Conservation (phyloP, 768 basidiomycete species). For the Kwoniella newhampshirensis region DNA sequence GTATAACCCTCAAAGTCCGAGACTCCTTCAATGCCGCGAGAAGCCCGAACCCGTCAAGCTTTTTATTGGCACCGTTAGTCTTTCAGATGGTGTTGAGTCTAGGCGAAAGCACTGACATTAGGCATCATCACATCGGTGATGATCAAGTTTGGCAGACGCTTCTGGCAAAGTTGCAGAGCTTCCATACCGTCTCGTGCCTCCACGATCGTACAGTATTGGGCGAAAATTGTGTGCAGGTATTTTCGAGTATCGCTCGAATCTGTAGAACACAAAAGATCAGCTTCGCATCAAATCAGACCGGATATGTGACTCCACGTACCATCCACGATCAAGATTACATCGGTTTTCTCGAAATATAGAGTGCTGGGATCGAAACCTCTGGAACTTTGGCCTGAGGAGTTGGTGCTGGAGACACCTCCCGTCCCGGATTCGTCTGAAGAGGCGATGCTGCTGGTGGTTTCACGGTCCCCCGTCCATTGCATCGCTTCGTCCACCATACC, state of each 20-base stretch:
- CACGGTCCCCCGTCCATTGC: conserved; percentile 49
- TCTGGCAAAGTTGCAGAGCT: conserved; percentile 36
- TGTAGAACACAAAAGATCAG: conserved; percentile 25
- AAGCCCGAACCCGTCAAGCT: conserved; percentile 53
- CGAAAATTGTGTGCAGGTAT: conserved; percentile 45
- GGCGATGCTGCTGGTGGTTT: conserved; percentile 11
- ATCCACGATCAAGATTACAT: conserved; percentile 51
- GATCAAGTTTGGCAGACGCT: conserved; percentile 48
- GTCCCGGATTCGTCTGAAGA: conserved; percentile 27
- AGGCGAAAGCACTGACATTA: conserved; percentile 27
- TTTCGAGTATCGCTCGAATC: conserved; percentile 30
- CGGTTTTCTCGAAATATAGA: conserved; percentile 52
- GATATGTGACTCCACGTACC: conserved; percentile 11
- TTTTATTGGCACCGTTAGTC: not conserved
- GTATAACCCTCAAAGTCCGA: conserved; percentile 33
- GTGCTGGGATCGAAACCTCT: conserved; percentile 51
- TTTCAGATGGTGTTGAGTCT: conserved; percentile 14
- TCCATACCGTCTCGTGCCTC: conserved; percentile 52
- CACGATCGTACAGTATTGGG: conserved; percentile 48
- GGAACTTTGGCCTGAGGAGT: conserved; percentile 26
- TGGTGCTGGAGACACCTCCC: conserved; percentile 26
- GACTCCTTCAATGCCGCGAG: conserved; percentile 43
- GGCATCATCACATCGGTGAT: conserved; percentile 55
- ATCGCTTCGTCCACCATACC: conserved; percentile 55
- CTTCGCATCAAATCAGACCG: not conserved